phyloP scores from a whole-genome alignment of 306 rosid species.

The Bauhinia variegata region DNA sequence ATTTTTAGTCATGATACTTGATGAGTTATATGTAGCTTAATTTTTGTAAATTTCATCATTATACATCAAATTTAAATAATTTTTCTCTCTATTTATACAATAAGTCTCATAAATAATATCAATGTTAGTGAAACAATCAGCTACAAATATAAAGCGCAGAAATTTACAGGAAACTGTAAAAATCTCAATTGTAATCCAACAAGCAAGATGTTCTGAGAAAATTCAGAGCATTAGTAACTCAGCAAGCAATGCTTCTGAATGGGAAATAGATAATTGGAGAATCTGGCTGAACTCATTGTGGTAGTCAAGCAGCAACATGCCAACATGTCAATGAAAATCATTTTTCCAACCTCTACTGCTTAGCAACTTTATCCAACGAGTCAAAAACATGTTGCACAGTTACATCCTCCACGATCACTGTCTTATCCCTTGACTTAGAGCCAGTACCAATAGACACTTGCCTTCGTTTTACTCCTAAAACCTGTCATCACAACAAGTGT shows the following conservation, averaged over 20 bases:
- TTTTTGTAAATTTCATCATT: too few relatives aligned
- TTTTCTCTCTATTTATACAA: too few relatives aligned
- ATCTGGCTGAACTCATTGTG: conserved; percentile 32
- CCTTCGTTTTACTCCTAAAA: conserved; percentile 79
- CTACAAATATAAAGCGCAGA: conserved; percentile 12
- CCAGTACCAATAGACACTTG: conserved; percentile 81
- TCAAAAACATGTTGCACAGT: conserved; percentile 67
- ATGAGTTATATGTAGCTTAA: too few relatives aligned
- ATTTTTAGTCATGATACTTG: too few relatives aligned
- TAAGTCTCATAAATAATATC: too few relatives aligned
- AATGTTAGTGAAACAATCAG: conserved; percentile 5
- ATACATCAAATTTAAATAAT: too few relatives aligned
- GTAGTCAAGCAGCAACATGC: conserved; percentile 19
- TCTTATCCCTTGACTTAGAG: conserved; percentile 89
- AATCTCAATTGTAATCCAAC: background rate
- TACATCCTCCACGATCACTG: conserved; percentile 79
- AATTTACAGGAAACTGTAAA: conserved; percentile 20
- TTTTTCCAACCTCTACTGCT: conserved; percentile 37
- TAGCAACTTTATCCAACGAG: conserved; percentile 70
- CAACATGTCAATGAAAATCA: conserved; percentile 15
- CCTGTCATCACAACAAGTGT: conserved; percentile 52
- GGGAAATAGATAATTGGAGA: conserved; percentile 19
- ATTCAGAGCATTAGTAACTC: conserved; percentile 9
- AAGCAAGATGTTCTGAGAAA: background rate
- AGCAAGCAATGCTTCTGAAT: background rate